Base-by-base conservation (phyloP, 192 early-diverging fungal species). In the Dissophora globulifera region DNA sequence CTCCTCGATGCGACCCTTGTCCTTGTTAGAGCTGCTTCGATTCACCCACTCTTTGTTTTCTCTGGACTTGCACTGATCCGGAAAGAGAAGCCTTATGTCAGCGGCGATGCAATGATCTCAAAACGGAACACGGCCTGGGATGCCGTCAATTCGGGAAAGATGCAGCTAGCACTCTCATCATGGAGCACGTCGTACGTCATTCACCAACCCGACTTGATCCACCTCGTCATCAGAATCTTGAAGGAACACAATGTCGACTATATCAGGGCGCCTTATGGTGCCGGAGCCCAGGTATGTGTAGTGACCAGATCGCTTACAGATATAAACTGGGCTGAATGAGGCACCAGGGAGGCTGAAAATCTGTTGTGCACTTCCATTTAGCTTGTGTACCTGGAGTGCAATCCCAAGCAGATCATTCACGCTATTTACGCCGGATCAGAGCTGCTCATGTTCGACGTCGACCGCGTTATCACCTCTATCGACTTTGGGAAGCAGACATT, bases 11-110 rank as follows among this genome's bases (percentile, higher is more conserved):
- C n/a, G n/a, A n/a, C 43, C 43, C n/a, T n/a, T 45, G 6, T n/a
- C 17, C n/a, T n/a, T 45, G 6, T 45, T 74, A 89, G 87, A 61
- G 67, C 76, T 53, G 70, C 86, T 60, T 78, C 78, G 23, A 94
- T 94, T 64, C 87, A 87, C 38, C 93, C 93, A 7, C 53, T 94
- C 11, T 90, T 94, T 79, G 90, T 94, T 27, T 94, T 94, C 58
- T 83, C 84, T 53, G 93, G 93, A 31, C 78, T 94, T 50, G 72
- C 84, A 4, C 72, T 93, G 45, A 80, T 86, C 16, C 90, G 91
- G 47, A 91, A 89, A 60, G 90, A 91, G 48, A 87, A 91, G 43
- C 85, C 88, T 11, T 86, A 90, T 54, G 66, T 84, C 19, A 84
- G 74, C 52, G 91, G 91, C 48, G 92, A 92, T 75, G 60, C 48